Evolutionary conservation across 2,329 filamentous ascomycete genomes (phyloP).

Genomic region (Fonsecaea pedrosoi): DNA sequence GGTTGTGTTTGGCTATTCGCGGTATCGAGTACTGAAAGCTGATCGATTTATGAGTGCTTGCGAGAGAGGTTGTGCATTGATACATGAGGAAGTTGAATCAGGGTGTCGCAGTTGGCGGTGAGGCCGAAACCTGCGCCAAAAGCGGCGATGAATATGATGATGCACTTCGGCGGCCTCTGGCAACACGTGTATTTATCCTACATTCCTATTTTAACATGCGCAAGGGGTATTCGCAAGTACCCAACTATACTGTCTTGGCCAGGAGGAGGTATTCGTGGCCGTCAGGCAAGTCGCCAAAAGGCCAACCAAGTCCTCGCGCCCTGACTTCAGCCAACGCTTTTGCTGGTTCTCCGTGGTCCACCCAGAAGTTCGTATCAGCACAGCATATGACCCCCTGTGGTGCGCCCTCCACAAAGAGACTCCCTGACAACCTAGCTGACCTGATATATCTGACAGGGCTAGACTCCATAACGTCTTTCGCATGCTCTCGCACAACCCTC

Average conservation of each 20-base stretch:
- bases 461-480: conserved; percentile 10
- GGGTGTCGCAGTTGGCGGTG: neutral
- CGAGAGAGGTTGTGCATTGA: neutral
- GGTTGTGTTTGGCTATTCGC: neutral
- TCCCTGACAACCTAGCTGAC: conserved; percentile 9
- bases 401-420: conserved; percentile 3
- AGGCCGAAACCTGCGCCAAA: neutral
- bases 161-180: neutral
- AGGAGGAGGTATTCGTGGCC: conserved; percentile 17
- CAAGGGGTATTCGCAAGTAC: neutral
- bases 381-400: conserved; percentile 11
- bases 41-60: neutral
- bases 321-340: conserved; percentile 7
- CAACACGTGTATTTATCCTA: neutral
- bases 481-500: neutral
- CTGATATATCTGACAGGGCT: conserved; percentile 19
- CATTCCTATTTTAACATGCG: neutral
- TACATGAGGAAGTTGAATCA: neutral
- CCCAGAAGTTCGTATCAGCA: conserved; percentile 22
- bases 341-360: conserved; percentile 13
- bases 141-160: neutral
- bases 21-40: neutral
- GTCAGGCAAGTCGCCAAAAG: conserved; percentile 18
- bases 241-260: conserved; percentile 6
- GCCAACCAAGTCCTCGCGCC: conserved; percentile 12